phyloP scores from a whole-genome alignment of 2,329 filamentous ascomycete genomes.

The Helotiales sp. region DNA sequence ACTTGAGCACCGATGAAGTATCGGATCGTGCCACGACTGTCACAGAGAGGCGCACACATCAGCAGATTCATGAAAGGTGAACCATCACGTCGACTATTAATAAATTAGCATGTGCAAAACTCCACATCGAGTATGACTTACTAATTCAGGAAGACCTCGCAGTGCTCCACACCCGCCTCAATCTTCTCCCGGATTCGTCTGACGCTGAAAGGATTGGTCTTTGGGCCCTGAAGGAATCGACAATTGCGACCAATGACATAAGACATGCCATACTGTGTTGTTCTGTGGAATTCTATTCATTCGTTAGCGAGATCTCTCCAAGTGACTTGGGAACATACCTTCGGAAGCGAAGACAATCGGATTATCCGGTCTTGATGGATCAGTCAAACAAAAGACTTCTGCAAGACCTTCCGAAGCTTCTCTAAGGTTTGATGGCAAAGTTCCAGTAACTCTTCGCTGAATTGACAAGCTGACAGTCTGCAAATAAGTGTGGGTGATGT shows the following conservation, averaged over 20 bases:
- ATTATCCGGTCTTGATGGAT: slow-evolving; percentile 74
- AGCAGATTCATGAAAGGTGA: slow-evolving; percentile 71
- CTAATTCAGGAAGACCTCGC: slow-evolving; percentile 78
- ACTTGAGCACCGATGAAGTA: slow-evolving; percentile 72
- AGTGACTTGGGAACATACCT: slow-evolving; percentile 51
- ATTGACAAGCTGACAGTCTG: slow-evolving; percentile 74
- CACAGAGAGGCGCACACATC: slow-evolving; percentile 67
- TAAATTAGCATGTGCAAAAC: slow-evolving; percentile 12
- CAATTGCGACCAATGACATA: slow-evolving; percentile 79
- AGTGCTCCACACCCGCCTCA: slow-evolving; percentile 68
- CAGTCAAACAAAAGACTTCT: slow-evolving; percentile 78
- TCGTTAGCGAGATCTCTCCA: neutral
- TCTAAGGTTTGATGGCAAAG: slow-evolving; percentile 64
- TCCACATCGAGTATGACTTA: slow-evolving; percentile 43
- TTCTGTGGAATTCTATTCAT: slow-evolving; percentile 69
- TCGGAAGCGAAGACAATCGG: slow-evolving; percentile 79
- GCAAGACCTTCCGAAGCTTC: slow-evolving; percentile 76
- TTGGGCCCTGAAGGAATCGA: slow-evolving; percentile 77
- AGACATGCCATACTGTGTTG: slow-evolving; percentile 75
- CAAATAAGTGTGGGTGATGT: slow-evolving; percentile 71
- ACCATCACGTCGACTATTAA: slow-evolving; percentile 62
- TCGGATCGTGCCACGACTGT: slow-evolving; percentile 63
- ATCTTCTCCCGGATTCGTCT: slow-evolving; percentile 66
- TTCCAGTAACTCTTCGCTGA: slow-evolving; percentile 69
- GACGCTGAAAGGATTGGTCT: slow-evolving; percentile 68